phyloP scores from a whole-genome alignment of 2,329 filamentous ascomycete genomes.

The Fulvia fulva region DNA sequence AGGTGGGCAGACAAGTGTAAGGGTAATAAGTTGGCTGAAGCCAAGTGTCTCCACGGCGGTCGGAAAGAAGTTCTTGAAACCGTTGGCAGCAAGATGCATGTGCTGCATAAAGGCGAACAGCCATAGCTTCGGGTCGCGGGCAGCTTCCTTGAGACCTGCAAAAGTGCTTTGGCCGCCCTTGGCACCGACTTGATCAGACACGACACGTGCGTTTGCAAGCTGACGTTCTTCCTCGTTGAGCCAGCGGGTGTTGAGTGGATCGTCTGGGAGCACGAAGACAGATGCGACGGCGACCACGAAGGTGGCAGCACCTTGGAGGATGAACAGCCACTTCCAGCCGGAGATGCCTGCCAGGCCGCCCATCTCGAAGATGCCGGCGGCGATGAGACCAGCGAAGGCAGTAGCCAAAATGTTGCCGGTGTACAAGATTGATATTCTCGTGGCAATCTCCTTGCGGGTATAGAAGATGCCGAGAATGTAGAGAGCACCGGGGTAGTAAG shows the following conservation, averaged over 20 bases:
- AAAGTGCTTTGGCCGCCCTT: conserved; percentile 42
- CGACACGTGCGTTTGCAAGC: conserved; percentile 47
- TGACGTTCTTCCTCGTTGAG: conserved; percentile 42
- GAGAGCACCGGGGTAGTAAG: conserved; percentile 31
- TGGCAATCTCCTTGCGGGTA: conserved; percentile 64
- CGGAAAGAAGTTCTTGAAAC: conserved; percentile 44
- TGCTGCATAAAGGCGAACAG: conserved; percentile 54
- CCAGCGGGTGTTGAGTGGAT: conserved; percentile 49
- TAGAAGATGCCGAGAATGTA: conserved; percentile 71
- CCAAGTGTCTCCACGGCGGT: conserved; percentile 49
- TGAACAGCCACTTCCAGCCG: conserved; percentile 47
- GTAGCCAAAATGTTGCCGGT: conserved; percentile 50
- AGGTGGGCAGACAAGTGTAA: conserved; percentile 46
- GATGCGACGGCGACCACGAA: conserved; percentile 53
- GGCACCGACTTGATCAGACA: conserved; percentile 50
- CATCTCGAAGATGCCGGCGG: conserved; percentile 60
- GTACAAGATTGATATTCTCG: conserved; percentile 68
- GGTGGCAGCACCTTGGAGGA: conserved; percentile 52
- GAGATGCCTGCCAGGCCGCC: conserved; percentile 53
- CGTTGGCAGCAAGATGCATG: conserved; percentile 52
- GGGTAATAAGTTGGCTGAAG: conserved; percentile 47
- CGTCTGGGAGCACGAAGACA: conserved; percentile 59
- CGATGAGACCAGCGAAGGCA: conserved; percentile 61
- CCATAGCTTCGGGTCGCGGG: conserved; percentile 50
- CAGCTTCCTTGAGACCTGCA: conserved; percentile 49